Base-by-base conservation (phyloP, 305 asterid genomes). In the Plantago lanceolata region DNA sequence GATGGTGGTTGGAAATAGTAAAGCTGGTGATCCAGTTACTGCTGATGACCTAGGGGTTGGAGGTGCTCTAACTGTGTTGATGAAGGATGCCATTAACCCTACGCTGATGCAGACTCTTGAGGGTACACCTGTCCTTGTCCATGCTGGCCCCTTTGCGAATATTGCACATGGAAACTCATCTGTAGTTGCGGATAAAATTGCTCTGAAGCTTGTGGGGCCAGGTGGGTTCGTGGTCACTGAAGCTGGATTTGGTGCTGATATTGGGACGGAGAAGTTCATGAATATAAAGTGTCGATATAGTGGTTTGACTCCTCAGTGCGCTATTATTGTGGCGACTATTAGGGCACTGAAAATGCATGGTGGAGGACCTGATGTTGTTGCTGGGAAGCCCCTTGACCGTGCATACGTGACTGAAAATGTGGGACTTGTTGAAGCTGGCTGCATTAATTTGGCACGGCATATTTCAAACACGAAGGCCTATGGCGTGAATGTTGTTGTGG, bases 101-200 rank as follows among this genome's bases (percentile, higher is more conserved):
- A 93, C 98, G 28, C 75, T 93, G 43, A 93, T 89, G 98, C 98
- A 93, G 78, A 93, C 99, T 57, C 90, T 93, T 3, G 99, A 93
- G 73, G 99, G 97, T 12, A 87, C 92, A 58, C 97, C 97, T 40
- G 99, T 93, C 61, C 86, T 93, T 16, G 97, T 89, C 40, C 99
- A 89, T 56, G 99, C 97, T 0, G 97, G 97, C 17, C 99, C 97
- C 5, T 93, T 93, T 70, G 99, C 99, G 4, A 93, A 93, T 68
- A 93, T 93, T 45, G 97, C 99, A 16, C 99, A 93, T 59, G 99
- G 99, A n/a, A 93, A 93, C 72, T 93, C 99, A 28, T 93, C 97
- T 15, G 78, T 89, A 33, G 95, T 93, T 52, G 97, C 98, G 2
- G 98, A 93, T 69, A 89, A 85, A 75, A 93, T 93, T 49, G 97